Percentiles rank a stretch among this genome's conserved stretches.
Conservation (phyloP, 805 yeast species). For the Kazachstania kunashirensis region DNA sequence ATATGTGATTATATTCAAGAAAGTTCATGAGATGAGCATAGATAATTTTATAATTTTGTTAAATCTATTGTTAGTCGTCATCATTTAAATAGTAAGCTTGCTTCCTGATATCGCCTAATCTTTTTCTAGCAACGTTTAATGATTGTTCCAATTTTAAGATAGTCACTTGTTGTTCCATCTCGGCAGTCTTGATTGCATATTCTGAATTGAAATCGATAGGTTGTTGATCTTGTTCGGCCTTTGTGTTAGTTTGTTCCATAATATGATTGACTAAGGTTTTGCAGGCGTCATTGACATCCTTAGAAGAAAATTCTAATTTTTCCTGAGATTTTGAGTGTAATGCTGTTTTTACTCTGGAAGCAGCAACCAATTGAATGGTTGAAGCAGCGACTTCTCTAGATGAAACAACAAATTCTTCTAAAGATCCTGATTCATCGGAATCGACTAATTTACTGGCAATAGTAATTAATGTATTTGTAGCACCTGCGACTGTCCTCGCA, state of each 20-base stretch:
- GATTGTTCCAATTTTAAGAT: conserved; percentile 74
- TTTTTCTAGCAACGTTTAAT: conserved; percentile 60
- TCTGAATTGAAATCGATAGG: conserved; percentile 55
- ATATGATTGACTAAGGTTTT: conserved; percentile 61
- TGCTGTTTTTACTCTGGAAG: conserved; percentile 77
- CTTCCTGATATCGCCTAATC: conserved; percentile 76
- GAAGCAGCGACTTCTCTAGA: conserved; percentile 89
- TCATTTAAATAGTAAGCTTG: conserved; percentile 42
- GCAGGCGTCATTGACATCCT: conserved; percentile 67
- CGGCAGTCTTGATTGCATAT: conserved; percentile 74
- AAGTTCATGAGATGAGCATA: too few species aligned
- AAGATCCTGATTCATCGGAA: conserved; percentile 37
- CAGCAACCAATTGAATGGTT: conserved; percentile 86
- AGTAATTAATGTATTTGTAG: conserved; percentile 70
- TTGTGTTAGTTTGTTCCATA: conserved; percentile 41
- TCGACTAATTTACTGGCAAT: conserved; percentile 80
- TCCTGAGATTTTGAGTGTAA: conserved; percentile 71
- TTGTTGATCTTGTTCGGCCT: conserved; percentile 29
- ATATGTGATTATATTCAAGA: too few species aligned
- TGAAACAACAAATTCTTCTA: conserved; percentile 80
- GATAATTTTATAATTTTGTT: too few species aligned
- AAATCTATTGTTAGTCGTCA: conserved; percentile 33
- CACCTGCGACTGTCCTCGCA: conserved; percentile 73
- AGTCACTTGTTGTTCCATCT: conserved; percentile 91
- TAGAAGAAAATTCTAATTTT: conserved; percentile 56